A percentile compares a stretch with the other conserved stretches of the same genome.
These are phyloP conservation scores for Cryptosporidium meleagridis DNA, from an alignment of 169 alveolate genomes.

Conservation along the genomic window DNA sequence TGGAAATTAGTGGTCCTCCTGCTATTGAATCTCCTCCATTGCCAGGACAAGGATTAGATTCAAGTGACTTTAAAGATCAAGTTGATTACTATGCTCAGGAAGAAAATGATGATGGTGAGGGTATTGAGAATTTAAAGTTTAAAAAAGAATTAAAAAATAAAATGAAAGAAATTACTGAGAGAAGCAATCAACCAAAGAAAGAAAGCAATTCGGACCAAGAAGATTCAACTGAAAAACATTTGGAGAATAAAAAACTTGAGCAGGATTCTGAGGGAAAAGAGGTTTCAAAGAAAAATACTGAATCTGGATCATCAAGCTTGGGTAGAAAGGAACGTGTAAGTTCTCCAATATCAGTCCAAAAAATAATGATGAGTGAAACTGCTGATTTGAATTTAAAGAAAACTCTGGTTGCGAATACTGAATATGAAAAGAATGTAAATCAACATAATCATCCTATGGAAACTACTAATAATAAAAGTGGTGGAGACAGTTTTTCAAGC, in stretches of 20 bases:
- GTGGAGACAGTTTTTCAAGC: background rate
- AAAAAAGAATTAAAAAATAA: slow-evolving; percentile 27
- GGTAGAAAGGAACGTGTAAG: slow-evolving; percentile 26
- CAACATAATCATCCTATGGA: slow-evolving; percentile 24
- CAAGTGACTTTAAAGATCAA: background rate
- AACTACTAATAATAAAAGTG: background rate
- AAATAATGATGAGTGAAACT: background rate
- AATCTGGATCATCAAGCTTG: background rate
- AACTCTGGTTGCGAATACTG: slow-evolving; percentile 37
- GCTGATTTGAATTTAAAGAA: slow-evolving; percentile 1
- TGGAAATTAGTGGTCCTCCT: background rate
- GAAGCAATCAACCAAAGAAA: background rate
- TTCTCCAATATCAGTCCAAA: slow-evolving; percentile 29
- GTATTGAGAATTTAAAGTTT: background rate
- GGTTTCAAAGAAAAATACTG: background rate
- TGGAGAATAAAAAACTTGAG: background rate
- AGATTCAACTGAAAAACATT: background rate
- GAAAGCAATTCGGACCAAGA: background rate
- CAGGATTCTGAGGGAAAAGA: background rate
- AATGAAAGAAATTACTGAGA: slow-evolving; percentile 9
- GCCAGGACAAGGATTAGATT: background rate
- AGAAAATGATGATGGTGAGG: background rate
- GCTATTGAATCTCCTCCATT: slow-evolving; percentile 25
- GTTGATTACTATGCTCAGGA: slow-evolving; percentile 1
- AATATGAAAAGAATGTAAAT: slow-evolving; percentile 41